phyloP scores from a whole-genome alignment of 192 early-diverging fungal genomes.

The Coemansia sp. region DNA sequence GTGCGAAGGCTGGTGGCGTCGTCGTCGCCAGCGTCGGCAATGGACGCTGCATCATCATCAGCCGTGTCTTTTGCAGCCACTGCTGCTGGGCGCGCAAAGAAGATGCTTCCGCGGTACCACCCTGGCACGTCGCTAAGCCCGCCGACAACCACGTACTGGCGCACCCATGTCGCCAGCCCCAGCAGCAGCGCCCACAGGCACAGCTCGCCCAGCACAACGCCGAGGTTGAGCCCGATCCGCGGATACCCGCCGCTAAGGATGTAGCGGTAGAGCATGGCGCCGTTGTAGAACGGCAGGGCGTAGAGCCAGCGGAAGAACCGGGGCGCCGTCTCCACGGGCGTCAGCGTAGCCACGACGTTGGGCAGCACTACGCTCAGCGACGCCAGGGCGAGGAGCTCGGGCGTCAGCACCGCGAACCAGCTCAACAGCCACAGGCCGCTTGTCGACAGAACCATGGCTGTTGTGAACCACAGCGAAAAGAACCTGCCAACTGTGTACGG shows the following conservation, averaged over 20 bases:
- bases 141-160: conserved; percentile 14
- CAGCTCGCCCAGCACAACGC: conserved; percentile 53
- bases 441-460: not conserved
- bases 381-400: conserved; percentile 20
- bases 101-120: conserved; percentile 25
- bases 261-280: conserved; percentile 39
- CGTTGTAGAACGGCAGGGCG: conserved; percentile 58
- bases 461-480: conserved; percentile 32
- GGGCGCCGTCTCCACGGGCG: conserved; percentile 45
- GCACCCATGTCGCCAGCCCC: conserved; percentile 24
- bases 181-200: conserved; percentile 23
- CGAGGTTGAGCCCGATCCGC: conserved; percentile 33
- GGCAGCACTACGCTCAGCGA: conserved; percentile 20
- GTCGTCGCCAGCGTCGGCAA: not conserved
- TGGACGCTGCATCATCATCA: not conserved
- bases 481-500: conserved; percentile 27
- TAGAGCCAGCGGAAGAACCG: conserved; percentile 48
- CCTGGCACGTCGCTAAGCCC: conserved; percentile 25
- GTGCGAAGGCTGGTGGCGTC: conserved; percentile 10
- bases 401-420: conserved; percentile 28
- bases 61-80: no score
- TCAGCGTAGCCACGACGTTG: conserved; percentile 44
- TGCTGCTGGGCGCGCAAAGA: no score
- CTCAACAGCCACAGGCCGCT: conserved; percentile 26
- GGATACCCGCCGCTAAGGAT: conserved; percentile 52